Evolutionary conservation across 2,329 filamentous ascomycete genomes (phyloP), one percentile per base, ranked within the genome.

Genomic region (Claviceps digitariae): DNA sequence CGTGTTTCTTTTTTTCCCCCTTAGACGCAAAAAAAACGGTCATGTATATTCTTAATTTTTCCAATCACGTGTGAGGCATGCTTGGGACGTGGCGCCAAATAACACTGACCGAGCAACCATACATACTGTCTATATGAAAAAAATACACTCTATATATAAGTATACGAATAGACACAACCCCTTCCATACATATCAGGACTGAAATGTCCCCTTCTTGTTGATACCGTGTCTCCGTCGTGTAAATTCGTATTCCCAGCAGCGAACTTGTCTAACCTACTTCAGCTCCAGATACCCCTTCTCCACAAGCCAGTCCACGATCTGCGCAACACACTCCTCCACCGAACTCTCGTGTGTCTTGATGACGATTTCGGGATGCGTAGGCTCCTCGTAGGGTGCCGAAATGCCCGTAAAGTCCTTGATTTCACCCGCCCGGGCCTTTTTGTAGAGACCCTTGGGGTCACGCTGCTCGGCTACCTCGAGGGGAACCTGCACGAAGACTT

Each of bases 371-470:
- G 93, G 81, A 55, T 82, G 82, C 67, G 84, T 74, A 5, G 93
- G 93, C 57, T 82, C 87, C 79, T 98, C 93, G 68, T 98, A 98
- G 1, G 93, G 93, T 31, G 91, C 90, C 60, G 85, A 90, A 64
- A 97, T 89, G 53, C 93, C 93, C 1, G 93, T 98, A 68, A 98
- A 98, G 61, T 97, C 89, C 72, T 94, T 93, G 71, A 97, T 97
- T 69, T 94, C 83, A 46, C 93, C 93, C 51, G 87, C 84, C 46
- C 91, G 77, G 13, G 93, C 93, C 81, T 95, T 95, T 79, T 95
- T 95, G 74, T 98, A 98, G 56, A 97, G 74, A 5, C 91, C 93
- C 81, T 98, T 98, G 49, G 93, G 93, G 66, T 98, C 93, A 58
- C 93, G 83, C 79, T 91, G 77, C 80, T 97, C 91, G 40, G 93